These are phyloP conservation scores for Agastache rugosa DNA, from an alignment of 257 asterid species.

Conservation along the genomic window DNA sequence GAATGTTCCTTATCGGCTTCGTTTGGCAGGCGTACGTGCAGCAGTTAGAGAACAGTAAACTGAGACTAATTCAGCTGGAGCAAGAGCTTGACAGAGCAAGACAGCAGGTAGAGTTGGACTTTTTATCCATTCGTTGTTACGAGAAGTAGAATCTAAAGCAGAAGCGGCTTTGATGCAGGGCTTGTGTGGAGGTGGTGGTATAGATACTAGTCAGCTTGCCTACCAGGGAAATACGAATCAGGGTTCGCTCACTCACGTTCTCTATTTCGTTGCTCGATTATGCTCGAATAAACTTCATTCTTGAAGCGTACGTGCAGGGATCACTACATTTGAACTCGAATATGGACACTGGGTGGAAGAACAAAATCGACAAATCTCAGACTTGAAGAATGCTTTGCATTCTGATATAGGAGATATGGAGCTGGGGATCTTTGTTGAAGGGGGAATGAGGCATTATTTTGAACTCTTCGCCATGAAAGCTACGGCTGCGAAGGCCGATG, in stretches of 20 bases:
- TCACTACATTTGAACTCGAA: conserved; percentile 69
- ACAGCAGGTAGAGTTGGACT: conserved; percentile 49
- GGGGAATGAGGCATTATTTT: conserved; percentile 68
- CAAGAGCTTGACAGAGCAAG: conserved; percentile 72
- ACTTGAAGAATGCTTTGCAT: conserved; percentile 63
- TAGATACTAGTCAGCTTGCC: conserved; percentile 62
- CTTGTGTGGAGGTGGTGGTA: conserved; percentile 47
- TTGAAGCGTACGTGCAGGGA: conserved; percentile 27
- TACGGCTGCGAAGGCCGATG: conserved; percentile 75
- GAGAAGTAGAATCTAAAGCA: conserved; percentile 27
- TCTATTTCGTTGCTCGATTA: neutral
- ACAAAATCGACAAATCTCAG: conserved; percentile 60
- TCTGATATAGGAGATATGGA: conserved; percentile 62
- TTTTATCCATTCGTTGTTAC: neutral
- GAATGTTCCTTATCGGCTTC: neutral
- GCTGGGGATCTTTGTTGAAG: conserved; percentile 55
- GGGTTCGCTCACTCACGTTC: conserved; percentile 48
- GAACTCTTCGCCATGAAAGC: conserved; percentile 83
- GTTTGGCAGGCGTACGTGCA: conserved; percentile 75
- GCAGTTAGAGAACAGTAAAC: conserved; percentile 73
- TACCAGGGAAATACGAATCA: conserved; percentile 58
- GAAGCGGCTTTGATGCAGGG: conserved; percentile 49
- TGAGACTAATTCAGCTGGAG: conserved; percentile 75
- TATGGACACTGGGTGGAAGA: conserved; percentile 86
- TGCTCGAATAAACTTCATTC: neutral